Conservation (phyloP, 257 asterid genomes). For the Solanum sitiens region DNA sequence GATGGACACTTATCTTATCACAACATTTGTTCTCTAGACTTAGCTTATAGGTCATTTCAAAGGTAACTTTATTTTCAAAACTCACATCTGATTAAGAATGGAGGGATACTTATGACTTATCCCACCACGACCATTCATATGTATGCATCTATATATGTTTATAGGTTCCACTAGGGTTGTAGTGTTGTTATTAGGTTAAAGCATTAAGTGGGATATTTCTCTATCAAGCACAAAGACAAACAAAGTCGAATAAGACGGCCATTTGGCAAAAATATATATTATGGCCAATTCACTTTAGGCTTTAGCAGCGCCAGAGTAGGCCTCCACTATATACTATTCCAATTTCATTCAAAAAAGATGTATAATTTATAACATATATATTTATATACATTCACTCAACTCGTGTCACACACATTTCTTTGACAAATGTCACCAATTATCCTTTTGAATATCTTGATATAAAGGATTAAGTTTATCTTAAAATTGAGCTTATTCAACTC, state of each 20-base stretch:
- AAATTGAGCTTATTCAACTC: accelerated
- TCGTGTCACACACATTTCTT: not conserved
- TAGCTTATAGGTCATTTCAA: not conserved
- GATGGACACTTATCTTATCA: not conserved
- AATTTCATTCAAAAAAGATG: not conserved
- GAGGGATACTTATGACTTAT: not conserved
- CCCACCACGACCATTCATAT: not conserved
- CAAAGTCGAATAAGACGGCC: conserved; percentile 1
- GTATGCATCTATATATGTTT: not conserved
- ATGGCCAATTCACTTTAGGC: not conserved
- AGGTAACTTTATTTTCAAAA: accelerated
- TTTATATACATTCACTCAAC: not conserved
- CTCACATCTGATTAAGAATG: not conserved
- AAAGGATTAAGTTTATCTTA: not conserved
- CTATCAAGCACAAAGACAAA: not conserved
- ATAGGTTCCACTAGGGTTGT: not conserved
- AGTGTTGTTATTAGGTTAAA: not conserved
- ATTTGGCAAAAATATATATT: not conserved
- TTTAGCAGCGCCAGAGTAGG: not conserved
- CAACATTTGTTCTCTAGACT: not conserved
- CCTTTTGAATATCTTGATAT: not conserved
- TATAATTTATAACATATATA: not conserved
- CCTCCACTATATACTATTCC: not conserved
- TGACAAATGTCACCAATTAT: not conserved
- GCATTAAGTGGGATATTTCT: not conserved